Conservation (phyloP, 768 basidiomycete species). For the Trametes cingulata region DNA sequence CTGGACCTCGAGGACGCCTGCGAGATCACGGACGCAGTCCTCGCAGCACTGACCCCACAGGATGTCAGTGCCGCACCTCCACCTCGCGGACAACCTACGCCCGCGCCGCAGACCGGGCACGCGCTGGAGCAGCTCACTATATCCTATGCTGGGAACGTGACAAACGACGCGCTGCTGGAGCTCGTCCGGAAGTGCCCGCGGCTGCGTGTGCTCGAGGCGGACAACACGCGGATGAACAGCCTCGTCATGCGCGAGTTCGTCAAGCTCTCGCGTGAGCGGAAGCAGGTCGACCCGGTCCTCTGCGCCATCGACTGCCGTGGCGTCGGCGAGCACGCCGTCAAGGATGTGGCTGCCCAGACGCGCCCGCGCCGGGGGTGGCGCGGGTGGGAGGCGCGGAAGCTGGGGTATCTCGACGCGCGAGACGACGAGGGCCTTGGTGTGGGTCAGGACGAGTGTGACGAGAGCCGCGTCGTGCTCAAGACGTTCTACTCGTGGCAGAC, state of each 20-base stretch:
- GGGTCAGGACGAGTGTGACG: constrained; percentile 83
- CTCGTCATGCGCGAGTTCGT: constrained; percentile 69
- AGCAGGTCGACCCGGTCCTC: constrained; percentile 51
- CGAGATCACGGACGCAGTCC: constrained; percentile 71
- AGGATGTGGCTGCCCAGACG: constrained; percentile 57
- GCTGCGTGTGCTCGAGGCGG: constrained; percentile 71
- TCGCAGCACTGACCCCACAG: constrained; percentile 61
- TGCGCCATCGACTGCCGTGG: constrained; percentile 78
- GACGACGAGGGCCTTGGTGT: constrained; percentile 68
- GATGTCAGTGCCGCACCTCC: constrained; percentile 20
- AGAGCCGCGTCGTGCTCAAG: constrained; percentile 71
- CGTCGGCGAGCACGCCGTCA: constrained; percentile 60
- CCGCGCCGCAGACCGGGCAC: constrained; percentile 54
- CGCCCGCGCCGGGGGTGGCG: constrained; percentile 77
- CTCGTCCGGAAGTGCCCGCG: constrained; percentile 65
- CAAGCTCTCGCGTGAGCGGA: constrained; percentile 48
- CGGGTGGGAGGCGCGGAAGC: constrained; percentile 67
- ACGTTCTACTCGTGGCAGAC: constrained; percentile 87
- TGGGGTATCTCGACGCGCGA: constrained; percentile 68
- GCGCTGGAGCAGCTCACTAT: constrained; percentile 71
- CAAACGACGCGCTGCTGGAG: constrained; percentile 59
- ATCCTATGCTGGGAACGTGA: constrained; percentile 64
- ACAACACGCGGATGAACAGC: constrained; percentile 73
- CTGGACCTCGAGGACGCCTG: constrained; percentile 86
- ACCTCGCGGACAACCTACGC: constrained; percentile 22